Base-by-base conservation (phyloP, 306 rosid genomes). In the Purshia tridentata region DNA sequence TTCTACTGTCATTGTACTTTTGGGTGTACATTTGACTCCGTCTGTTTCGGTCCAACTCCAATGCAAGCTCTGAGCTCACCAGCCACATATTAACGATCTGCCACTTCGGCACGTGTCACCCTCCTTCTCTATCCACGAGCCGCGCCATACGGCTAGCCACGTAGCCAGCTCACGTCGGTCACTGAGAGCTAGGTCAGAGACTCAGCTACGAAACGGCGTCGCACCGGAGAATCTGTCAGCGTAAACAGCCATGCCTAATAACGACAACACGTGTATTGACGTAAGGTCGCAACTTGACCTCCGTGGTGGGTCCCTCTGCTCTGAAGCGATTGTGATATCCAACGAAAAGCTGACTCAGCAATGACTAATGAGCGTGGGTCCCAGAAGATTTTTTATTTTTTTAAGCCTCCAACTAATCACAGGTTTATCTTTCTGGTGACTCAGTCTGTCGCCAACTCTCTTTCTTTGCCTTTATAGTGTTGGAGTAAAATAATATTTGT, bases 311-410 rank as follows among this genome's bases (percentile, higher is more conserved):
- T 0, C 16, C 52, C 46, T 20, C 22, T 74, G 41, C 8, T 41
- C 18, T 0, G 0, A 2, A 49, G 49, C 57, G 72, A 50, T 84
- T 46, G 77, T 81, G 82, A 65, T 6, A 70, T 82, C 89, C 92
- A 75, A 51, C 86, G 63, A 87, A 66, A 4, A 9, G 77, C 90
- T 84, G 90, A 87, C 80, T 86, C 92, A 79, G 23, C 35, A 29
- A 3, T 29, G 35, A 29, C 35, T 29, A 29, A 29, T 29, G 35
- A 29, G 35, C 0, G 7, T 14, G 77, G 89, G 80, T 9, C 85
- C 78, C 62, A 46, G 65, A 18, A 3, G 14, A 11, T 15, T 52
- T 44, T 12, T 10, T 51, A 9, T 49, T 18, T 23, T 4, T 44
- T 23, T 4, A 29, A 29, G 35, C 35, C 35, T n/a, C 35, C 35